Percentiles rank a stretch among this genome's conserved stretches.
phyloP scores from a whole-genome alignment of 352 stramenopile genomes.

The Paralagenidium karlingii region DNA sequence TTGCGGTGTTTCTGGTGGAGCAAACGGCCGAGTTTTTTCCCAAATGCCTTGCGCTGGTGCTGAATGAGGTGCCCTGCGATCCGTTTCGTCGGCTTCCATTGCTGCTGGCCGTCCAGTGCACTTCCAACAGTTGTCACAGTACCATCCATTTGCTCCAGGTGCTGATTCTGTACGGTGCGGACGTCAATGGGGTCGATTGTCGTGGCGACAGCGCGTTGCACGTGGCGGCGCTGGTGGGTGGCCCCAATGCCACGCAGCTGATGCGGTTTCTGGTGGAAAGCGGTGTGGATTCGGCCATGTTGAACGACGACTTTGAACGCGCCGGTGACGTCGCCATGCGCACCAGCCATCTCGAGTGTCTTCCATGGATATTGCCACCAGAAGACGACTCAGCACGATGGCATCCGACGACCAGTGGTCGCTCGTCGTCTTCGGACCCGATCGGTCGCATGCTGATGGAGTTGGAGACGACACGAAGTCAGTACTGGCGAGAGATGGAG shows the following conservation, averaged over 20 bases:
- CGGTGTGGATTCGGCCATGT: constrained; percentile 24
- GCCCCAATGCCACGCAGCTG: constrained; percentile 13
- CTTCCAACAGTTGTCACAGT: too few relatives aligned
- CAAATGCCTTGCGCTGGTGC: too few relatives aligned
- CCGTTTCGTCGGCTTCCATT: constrained; percentile 16
- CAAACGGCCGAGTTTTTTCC: too few relatives aligned
- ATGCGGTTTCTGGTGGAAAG: constrained; percentile 21
- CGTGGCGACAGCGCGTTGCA: constrained; percentile 57
- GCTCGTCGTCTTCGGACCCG: too few relatives aligned
- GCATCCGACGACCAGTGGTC: neutral
- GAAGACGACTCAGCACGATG: constrained; percentile 3
- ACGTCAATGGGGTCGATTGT: constrained; percentile 36
- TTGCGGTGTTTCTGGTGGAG: constrained; percentile 13
- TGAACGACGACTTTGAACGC: constrained; percentile 50
- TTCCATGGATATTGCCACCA: constrained; percentile 20
- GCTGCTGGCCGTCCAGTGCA: constrained; percentile 22
- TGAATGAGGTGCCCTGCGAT: constrained; percentile 11
- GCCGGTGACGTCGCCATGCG: constrained; percentile 30
- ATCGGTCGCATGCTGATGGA: neutral
- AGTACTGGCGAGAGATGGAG: constrained; percentile 62
- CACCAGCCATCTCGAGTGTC: constrained; percentile 30
- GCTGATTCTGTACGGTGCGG: constrained; percentile 16
- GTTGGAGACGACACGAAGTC: neutral
- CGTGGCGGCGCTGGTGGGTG: constrained; percentile 41
- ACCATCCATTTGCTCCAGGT: constrained; percentile 8